Base-by-base conservation (phyloP, 2,329 filamentous ascomycete species). In the Metarhizium anisopliae region DNA sequence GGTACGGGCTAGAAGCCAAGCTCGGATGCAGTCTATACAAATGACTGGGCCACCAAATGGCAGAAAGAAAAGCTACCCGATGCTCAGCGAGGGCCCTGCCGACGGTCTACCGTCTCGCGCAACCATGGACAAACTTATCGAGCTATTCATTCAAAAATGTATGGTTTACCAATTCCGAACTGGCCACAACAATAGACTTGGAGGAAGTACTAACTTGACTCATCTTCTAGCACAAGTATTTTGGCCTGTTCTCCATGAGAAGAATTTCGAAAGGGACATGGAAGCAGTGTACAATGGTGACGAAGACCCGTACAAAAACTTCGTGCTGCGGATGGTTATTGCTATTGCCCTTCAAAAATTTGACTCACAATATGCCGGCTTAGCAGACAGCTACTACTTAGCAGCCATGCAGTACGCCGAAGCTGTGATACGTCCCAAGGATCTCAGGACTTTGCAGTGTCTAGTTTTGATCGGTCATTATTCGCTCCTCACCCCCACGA, bases 311-410 rank as follows among this genome's bases (percentile, higher is more conserved):
- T 93, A 92, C 68, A 86, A 92, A 66, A 91, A 94, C 64, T 97
- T 96, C 64, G 82, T 93, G 49, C 75, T 95, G 52, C 86, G 90
- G 56, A 92, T 97, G 83, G 90, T 96, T 54, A 85, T 97, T 66
- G 93, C 94, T 35, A 95, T 96, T 65, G 93, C 90, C 68, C 82
- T 97, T 71, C 93, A 97, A 71, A 96, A 95, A 70, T 79, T 96
- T 64, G 90, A 92, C 67, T 83, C 86, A 0, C 85, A 89, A 61
- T 97, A 94, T 69, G 91, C 92, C n/a, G 92, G 92, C 29, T 76
- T 97, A 32, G 93, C 94, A 35, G 93, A 97, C 71, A 92, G 90
- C 67, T 97, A 95, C 72, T 97, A 96, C 66, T 79, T 96, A 25
- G 89, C 92, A 29, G 93, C 93, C 5, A 85, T 97, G 74, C 84